phyloP scores from a whole-genome alignment of 176 grass and related monocot species.

The Urochloa ruziziensis region DNA sequence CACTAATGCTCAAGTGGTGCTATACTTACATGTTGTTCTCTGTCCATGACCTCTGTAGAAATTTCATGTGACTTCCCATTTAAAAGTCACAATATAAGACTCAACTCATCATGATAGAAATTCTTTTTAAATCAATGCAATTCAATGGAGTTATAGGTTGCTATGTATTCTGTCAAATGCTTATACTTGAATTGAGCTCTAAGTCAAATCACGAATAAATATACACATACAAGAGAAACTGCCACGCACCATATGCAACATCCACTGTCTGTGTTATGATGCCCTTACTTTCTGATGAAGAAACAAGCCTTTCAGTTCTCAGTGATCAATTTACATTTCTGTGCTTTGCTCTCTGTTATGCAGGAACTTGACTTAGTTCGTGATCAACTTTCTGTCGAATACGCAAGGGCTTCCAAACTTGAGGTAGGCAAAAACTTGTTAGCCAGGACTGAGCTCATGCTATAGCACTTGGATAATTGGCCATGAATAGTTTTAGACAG shows the following conservation, averaged over 20 bases:
- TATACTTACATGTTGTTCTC: neutral
- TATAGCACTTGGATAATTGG: conserved; percentile 8
- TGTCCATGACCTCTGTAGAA: neutral
- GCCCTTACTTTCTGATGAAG: conserved; percentile 9
- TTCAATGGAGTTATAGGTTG: conserved; percentile 3
- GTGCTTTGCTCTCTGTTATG: conserved; percentile 17
- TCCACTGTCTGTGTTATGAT: neutral
- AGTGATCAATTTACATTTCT: neutral
- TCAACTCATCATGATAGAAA: neutral
- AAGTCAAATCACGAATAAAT: conserved; percentile 4
- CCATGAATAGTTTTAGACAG: neutral
- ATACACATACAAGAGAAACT: neutral
- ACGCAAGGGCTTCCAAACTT: conserved; percentile 72
- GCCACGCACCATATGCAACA: neutral
- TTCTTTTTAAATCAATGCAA: neutral
- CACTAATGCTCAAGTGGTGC: neutral
- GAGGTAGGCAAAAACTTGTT: conserved; percentile 53
- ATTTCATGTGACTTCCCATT: neutral
- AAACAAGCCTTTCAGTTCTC: conserved; percentile 2
- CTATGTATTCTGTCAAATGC: neutral
- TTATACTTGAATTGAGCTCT: neutral
- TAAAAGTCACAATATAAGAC: neutral
- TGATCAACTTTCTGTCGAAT: conserved; percentile 66
- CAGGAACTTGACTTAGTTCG: conserved; percentile 73
- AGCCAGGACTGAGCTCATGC: conserved; percentile 1